Conservation (phyloP, 164 flowering plant species). For the Dillenia suffruticosa region DNA sequence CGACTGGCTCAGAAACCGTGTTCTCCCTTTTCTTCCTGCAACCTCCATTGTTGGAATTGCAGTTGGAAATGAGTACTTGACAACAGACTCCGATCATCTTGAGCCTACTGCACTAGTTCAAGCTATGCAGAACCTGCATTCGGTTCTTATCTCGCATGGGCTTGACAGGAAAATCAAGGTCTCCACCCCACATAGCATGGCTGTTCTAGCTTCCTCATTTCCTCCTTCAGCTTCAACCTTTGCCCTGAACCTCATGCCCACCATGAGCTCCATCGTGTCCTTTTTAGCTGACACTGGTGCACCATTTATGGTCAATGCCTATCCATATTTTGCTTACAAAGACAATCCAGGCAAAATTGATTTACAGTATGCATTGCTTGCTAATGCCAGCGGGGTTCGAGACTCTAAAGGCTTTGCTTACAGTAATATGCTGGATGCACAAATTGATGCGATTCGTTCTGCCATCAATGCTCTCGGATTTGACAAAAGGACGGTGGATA, state of each 20-base stretch:
- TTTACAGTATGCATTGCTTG: slow-evolving; percentile 47
- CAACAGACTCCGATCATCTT: slow-evolving; percentile 12
- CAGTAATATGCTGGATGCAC: slow-evolving; percentile 67
- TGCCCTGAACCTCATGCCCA: slow-evolving; percentile 19
- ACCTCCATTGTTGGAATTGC: slow-evolving; percentile 48
- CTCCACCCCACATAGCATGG: slow-evolving; percentile 62
- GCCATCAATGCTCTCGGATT: slow-evolving; percentile 51
- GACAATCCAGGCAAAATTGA: slow-evolving; percentile 38
- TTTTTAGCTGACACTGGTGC: slow-evolving; percentile 47
- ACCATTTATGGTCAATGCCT: slow-evolving; percentile 67
- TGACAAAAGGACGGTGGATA: slow-evolving; percentile 27
- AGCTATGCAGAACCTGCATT: slow-evolving; percentile 60
- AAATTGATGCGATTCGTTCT: slow-evolving; percentile 53
- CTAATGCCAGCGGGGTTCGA: slow-evolving; percentile 28
- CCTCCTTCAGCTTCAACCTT: slow-evolving; percentile 62
- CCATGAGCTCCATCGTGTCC: slow-evolving; percentile 35
- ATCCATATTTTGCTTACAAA: slow-evolving; percentile 67
- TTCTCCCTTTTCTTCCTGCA: slow-evolving; percentile 55
- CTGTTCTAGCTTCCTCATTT: slow-evolving; percentile 50
- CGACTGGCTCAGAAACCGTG: slow-evolving; percentile 43
- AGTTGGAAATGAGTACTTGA: slow-evolving; percentile 64
- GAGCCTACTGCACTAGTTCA: slow-evolving; percentile 28
- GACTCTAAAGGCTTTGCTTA: slow-evolving; percentile 49
- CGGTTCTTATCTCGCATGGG: slow-evolving; percentile 29
- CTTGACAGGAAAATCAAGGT: slow-evolving; percentile 55